Evolutionary conservation across 192 early-diverging fungal genomes (phyloP).

Genomic region (Backusella morwellensis): DNA sequence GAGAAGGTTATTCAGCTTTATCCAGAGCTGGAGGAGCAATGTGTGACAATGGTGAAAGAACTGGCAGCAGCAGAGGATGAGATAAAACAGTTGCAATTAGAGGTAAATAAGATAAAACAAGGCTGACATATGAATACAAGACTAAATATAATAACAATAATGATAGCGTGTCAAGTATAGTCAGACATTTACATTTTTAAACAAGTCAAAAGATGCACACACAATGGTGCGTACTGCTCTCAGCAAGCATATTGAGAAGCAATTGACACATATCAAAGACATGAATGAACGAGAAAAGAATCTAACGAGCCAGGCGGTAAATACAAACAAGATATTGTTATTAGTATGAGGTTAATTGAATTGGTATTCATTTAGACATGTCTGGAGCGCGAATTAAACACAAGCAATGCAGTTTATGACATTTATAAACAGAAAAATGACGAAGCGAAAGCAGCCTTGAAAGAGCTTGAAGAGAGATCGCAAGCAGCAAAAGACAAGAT

Average conservation of each 20-base stretch:
- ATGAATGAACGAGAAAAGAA: slow-evolving; percentile 80
- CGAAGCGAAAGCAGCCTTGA: slow-evolving; percentile 5
- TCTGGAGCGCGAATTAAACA: slow-evolving; percentile 15
- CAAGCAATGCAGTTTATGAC: slow-evolving; percentile 4
- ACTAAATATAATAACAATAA: not conserved
- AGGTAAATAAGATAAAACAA: not conserved
- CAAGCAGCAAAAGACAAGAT: slow-evolving; percentile 47
- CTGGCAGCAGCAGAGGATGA: slow-evolving; percentile 19
- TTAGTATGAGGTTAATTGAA: too few species aligned
- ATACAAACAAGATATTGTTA: not conserved
- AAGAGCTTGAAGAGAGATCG: slow-evolving; percentile 59
- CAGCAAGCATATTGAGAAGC: slow-evolving; percentile 81
- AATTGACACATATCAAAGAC: slow-evolving; percentile 81
- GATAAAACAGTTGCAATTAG: slow-evolving; percentile 13
- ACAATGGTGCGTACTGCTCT: slow-evolving; percentile 71
- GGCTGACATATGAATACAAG: too few species aligned
- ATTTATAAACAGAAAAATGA: slow-evolving; percentile 21
- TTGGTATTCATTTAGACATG: not conserved
- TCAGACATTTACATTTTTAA: slow-evolving; percentile 75
- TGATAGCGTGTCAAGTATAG: slow-evolving; percentile 67
- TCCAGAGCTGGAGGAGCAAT: slow-evolving; percentile 18
- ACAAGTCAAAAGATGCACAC: slow-evolving; percentile 73
- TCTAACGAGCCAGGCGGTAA: slow-evolving; percentile 50
- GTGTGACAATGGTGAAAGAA: slow-evolving; percentile 12
- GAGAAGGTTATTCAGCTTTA: slow-evolving; percentile 11